Percentiles rank a stretch among this genome's conserved stretches.
These are phyloP conservation scores for Gnomoniopsis smithogilvyi DNA, from an alignment of 2,329 filamentous ascomycete genomes.

Conservation along the genomic window DNA sequence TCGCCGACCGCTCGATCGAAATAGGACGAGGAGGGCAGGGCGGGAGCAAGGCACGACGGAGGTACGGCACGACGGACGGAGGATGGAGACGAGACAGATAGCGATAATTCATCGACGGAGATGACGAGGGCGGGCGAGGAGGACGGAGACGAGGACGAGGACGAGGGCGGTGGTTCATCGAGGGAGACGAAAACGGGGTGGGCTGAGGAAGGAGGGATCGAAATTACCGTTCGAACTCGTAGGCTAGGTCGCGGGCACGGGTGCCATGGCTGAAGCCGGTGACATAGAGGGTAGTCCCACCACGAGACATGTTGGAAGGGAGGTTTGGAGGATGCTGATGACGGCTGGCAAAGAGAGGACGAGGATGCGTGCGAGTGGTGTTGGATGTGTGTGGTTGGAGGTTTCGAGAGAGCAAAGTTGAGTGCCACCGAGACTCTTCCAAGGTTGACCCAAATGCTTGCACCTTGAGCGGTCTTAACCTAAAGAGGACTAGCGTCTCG, in stretches of 20 bases:
- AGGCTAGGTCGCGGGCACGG: conserved; percentile 97
- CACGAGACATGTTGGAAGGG: conserved; percentile 72
- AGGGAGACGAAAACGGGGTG: conserved; percentile 20
- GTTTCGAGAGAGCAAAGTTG: not conserved
- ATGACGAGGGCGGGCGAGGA: conserved; percentile 20
- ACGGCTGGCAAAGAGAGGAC: conserved; percentile 3
- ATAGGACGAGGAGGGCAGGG: conserved; percentile 33
- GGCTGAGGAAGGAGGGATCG: conserved; percentile 35
- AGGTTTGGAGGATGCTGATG: conserved; percentile 13
- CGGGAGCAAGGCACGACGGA: conserved; percentile 21
- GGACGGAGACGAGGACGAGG: conserved; percentile 20
- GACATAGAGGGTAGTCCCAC: conserved; percentile 93
- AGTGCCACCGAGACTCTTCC: conserved; percentile 9
- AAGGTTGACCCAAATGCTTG: conserved; percentile 1
- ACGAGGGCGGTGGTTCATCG: conserved; percentile 19
- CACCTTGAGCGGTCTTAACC: not conserved
- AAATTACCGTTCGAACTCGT: conserved; percentile 99
- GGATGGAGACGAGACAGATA: conserved; percentile 19
- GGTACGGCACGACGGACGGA: conserved; percentile 27
- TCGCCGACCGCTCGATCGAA: conserved; percentile 45
- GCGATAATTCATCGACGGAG: conserved; percentile 24
- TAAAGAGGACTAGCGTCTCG: conserved; percentile 1
- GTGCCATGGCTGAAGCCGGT: conserved; percentile 99
- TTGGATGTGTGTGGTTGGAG: not conserved
- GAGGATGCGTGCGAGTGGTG: not conserved